phyloP scores from a whole-genome alignment of 805 yeast species.

The Lipomyces starkeyi region DNA sequence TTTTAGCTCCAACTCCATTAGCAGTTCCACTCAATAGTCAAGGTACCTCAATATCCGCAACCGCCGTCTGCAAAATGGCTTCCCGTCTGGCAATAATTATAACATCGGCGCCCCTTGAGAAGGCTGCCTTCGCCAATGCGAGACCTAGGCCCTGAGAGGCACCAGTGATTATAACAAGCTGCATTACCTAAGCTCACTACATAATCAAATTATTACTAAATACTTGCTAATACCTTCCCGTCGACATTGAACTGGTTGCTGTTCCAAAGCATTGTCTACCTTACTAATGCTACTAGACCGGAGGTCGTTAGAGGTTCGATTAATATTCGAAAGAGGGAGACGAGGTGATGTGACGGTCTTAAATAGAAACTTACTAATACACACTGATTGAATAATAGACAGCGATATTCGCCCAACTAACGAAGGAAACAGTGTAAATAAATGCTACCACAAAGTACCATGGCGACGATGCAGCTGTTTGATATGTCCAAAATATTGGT shows the following conservation, averaged over 20 bases:
- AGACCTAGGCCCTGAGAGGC: conserved; percentile 95
- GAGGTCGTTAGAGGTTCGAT: too few species aligned
- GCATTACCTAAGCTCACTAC: conserved; percentile 43
- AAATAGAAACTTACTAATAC: background rate
- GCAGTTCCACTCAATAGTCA: background rate
- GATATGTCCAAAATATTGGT: too few species aligned
- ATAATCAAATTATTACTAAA: background rate
- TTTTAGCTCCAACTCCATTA: background rate
- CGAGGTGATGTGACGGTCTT: too few species aligned
- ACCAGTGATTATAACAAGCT: conserved; percentile 78
- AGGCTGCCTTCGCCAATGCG: conserved; percentile 68
- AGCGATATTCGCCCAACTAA: background rate
- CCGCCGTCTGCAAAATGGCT: conserved; percentile 59
- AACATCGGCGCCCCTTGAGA: conserved; percentile 63
- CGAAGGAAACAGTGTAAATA: background rate
- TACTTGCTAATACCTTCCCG: conserved; percentile 4
- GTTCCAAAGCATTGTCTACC: conserved; percentile 6
- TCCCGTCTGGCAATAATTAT: conserved; percentile 80
- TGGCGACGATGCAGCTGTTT: too few species aligned
- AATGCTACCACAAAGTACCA: too few species aligned
- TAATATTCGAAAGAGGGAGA: too few species aligned
- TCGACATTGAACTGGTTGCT: conserved; percentile 14
- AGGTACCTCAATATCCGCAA: conserved; percentile 50
- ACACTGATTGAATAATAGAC: background rate
- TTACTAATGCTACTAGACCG: too few species aligned